Conservation (phyloP, 148 eudicot species). For the Pharnaceum exiguum region DNA sequence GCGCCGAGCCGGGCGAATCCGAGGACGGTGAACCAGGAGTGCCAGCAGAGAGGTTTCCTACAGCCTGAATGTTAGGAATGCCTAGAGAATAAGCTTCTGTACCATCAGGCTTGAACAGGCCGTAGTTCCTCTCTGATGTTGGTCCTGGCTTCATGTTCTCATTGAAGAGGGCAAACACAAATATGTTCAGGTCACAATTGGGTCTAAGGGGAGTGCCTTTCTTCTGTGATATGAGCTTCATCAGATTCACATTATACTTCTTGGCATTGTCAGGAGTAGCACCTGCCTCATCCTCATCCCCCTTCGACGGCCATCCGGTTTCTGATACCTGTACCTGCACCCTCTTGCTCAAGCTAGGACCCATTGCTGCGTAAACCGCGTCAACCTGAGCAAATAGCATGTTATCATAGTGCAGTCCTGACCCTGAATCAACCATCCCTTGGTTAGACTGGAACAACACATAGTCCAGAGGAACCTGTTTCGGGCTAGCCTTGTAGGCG, state of each 20-base stretch:
- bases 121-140: constrained; percentile 84
- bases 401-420: constrained; percentile 64
- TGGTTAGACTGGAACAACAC: constrained; percentile 52
- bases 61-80: constrained; percentile 22
- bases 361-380: constrained; percentile 67
- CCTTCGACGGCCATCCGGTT: constrained; percentile 96
- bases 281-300: constrained; percentile 71
- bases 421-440: constrained; percentile 47
- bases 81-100: constrained; percentile 67
- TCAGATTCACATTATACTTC: constrained; percentile 72
- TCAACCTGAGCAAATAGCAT: constrained; percentile 94
- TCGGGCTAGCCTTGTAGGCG: constrained; percentile 67
- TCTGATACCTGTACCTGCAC: constrained; percentile 69
- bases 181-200: constrained; percentile 49
- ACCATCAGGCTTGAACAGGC: constrained; percentile 86
- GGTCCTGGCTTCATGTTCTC: constrained; percentile 97
- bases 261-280: constrained; percentile 78
- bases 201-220: constrained; percentile 80
- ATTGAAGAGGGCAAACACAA: constrained; percentile 77
- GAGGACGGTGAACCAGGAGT: neutral
- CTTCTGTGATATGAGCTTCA: constrained; percentile 46
- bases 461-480: constrained; percentile 58
- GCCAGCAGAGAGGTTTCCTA: constrained; percentile 21
- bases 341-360: constrained; percentile 36
- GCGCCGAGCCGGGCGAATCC: neutral